Percentiles rank a stretch among this genome's conserved stretches.
Conservation (phyloP, 805 yeast species). For the Groenewaldozyma salmanticensis region DNA sequence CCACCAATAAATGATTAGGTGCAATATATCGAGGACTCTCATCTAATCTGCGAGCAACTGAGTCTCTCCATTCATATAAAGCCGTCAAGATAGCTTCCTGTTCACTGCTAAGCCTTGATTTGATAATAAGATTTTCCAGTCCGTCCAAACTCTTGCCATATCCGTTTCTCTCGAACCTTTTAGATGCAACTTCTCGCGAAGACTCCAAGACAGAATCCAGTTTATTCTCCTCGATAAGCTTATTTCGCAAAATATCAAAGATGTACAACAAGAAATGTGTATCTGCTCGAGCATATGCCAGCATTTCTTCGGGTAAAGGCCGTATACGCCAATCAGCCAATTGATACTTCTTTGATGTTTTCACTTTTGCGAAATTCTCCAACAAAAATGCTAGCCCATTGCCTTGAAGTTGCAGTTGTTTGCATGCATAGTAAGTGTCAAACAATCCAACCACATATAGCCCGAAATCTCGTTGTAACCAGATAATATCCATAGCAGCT, state of each 20-base stretch:
- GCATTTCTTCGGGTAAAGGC: constrained; percentile 69
- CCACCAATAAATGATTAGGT: constrained; percentile 68
- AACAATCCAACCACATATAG: constrained; percentile 79
- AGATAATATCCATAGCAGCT: constrained; percentile 90
- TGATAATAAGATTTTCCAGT: constrained; percentile 52
- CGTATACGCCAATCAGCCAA: constrained; percentile 93
- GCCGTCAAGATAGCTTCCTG: constrained; percentile 47
- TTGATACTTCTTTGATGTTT: constrained; percentile 89
- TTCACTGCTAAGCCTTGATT: constrained; percentile 51
- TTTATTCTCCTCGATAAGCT: constrained; percentile 42
- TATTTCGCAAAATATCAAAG: constrained; percentile 61
- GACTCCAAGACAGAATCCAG: constrained; percentile 46
- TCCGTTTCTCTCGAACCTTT: constrained; percentile 72
- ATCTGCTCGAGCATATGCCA: constrained; percentile 84
- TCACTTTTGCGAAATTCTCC: constrained; percentile 70
- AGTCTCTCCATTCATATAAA: constrained; percentile 78
- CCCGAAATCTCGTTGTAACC: constrained; percentile 96
- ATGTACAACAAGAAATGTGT: constrained; percentile 84
- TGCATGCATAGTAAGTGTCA: constrained; percentile 89
- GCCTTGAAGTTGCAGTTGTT: constrained; percentile 66
- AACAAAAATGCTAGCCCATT: constrained; percentile 77
- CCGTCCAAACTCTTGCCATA: constrained; percentile 42
- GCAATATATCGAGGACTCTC: constrained; percentile 77
- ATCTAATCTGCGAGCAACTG: constrained; percentile 61
- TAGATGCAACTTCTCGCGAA: constrained; percentile 68